These are phyloP conservation scores for Ambrosia artemisiifolia DNA, from an alignment of 129 eudicot species.

Conservation along the genomic window DNA sequence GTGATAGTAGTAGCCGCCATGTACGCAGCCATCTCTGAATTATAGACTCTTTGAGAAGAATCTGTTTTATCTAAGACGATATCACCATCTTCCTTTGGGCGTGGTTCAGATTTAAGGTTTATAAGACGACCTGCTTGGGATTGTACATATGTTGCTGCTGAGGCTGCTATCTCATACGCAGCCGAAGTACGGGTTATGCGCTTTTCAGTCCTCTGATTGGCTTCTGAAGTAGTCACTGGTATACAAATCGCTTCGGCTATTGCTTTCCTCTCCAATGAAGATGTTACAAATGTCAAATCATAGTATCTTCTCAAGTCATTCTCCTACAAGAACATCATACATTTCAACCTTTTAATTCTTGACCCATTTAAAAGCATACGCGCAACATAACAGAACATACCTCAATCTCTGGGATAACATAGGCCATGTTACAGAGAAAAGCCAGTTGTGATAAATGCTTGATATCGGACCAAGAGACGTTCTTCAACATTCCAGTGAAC, in stretches of 20 bases:
- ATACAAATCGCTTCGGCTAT: conserved; percentile 38
- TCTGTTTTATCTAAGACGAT: conserved; percentile 20
- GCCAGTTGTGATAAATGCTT: conserved; percentile 69
- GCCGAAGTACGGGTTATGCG: conserved; percentile 34
- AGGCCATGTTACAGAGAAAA: conserved; percentile 82
- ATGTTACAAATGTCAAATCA: conserved; percentile 63
- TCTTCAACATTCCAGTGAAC: conserved; percentile 37
- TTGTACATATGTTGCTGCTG: conserved; percentile 74
- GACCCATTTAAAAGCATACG: not conserved
- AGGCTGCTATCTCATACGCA: conserved; percentile 73
- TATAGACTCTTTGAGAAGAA: conserved; percentile 33
- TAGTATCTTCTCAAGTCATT: conserved; percentile 60
- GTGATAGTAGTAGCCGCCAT: conserved; percentile 91
- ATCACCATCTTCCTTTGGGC: conserved; percentile 16
- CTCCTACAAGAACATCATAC: conserved; percentile 35
- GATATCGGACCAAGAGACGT: conserved; percentile 71
- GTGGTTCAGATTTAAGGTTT: conserved; percentile 28
- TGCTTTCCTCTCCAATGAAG: conserved; percentile 72
- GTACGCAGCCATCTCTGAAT: conserved; percentile 75
- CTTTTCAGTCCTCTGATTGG: conserved; percentile 8
- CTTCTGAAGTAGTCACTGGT: conserved; percentile 18
- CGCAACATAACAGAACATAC: conserved; percentile 32
- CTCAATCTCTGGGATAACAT: conserved; percentile 75
- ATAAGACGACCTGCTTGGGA: conserved; percentile 49
- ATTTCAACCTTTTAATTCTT: not conserved